Percentiles rank a stretch among this genome's conserved stretches.
These are phyloP conservation scores for Colletotrichum kahawae DNA, from an alignment of 2,329 filamentous ascomycete species.

Conservation along the genomic window DNA sequence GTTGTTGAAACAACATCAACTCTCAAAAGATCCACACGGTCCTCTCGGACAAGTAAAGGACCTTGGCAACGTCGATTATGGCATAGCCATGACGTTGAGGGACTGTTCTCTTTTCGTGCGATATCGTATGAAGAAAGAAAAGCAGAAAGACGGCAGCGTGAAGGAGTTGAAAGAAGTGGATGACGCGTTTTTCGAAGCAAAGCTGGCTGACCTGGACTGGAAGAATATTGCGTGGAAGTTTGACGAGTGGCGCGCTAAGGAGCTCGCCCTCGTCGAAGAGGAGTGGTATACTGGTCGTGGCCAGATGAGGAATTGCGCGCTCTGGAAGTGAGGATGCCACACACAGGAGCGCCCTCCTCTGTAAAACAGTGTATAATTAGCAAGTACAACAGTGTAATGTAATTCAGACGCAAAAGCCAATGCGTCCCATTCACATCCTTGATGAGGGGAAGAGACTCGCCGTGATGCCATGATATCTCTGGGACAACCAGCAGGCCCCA, in stretches of 20 bases:
- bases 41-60: slow-evolving; percentile 46
- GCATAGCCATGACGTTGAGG: slow-evolving; percentile 78
- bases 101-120: slow-evolving; percentile 80
- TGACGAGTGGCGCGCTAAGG: slow-evolving; percentile 70
- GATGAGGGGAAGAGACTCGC: background rate
- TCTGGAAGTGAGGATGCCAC: background rate
- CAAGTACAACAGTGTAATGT: background rate
- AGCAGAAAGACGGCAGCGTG: background rate
- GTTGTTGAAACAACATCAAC: slow-evolving; percentile 29
- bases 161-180: slow-evolving; percentile 4
- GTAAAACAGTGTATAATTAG: slow-evolving; percentile 13
- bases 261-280: slow-evolving; percentile 65
- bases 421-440: background rate
- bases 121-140: slow-evolving; percentile 8
- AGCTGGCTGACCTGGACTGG: slow-evolving; percentile 78
- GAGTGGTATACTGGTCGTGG: slow-evolving; percentile 64
- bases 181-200: slow-evolving; percentile 50
- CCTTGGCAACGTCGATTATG: slow-evolving; percentile 51
- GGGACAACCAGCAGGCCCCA: background rate
- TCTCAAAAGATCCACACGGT: slow-evolving; percentile 46
- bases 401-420: background rate
- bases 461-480: background rate
- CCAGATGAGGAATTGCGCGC: slow-evolving; percentile 16
- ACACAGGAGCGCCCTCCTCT: background rate
- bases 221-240: slow-evolving; percentile 73